phyloP scores from a whole-genome alignment of 371 early-diverging fungal genomes.

The Furculomyces boomerangus region DNA sequence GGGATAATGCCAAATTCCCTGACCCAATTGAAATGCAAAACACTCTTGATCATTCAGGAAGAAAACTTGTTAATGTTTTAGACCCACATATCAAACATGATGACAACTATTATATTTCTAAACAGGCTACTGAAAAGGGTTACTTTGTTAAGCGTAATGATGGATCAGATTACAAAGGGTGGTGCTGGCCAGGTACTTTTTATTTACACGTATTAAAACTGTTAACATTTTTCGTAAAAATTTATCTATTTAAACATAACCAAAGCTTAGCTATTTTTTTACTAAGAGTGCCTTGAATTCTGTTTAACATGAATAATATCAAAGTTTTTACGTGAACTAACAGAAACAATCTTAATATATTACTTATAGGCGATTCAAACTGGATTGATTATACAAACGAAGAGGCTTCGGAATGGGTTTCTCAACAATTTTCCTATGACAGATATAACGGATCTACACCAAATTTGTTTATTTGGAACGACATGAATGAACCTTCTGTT shows the following conservation, averaged over 20 bases:
- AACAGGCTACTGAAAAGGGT: slow-evolving; percentile 51
- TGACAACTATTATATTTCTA: slow-evolving; percentile 46
- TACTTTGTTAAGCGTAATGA: slow-evolving; percentile 61
- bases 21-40: slow-evolving; percentile 74
- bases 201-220: too few relatives aligned
- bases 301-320: too few relatives aligned
- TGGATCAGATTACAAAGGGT: slow-evolving; percentile 46
- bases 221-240: too few relatives aligned
- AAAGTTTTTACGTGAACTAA: too few relatives aligned
- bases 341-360: too few relatives aligned
- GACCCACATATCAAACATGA: slow-evolving; percentile 95
- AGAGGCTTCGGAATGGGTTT: slow-evolving; percentile 62
- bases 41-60: slow-evolving; percentile 41
- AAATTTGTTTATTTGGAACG: slow-evolving; percentile 46
- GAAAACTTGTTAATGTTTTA: slow-evolving; percentile 76
- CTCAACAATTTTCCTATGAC: slow-evolving; percentile 28
- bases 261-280: too few relatives aligned
- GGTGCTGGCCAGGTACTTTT: slow-evolving; percentile 58
- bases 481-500: slow-evolving; percentile 48
- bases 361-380: too few relatives aligned
- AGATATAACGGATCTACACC: slow-evolving; percentile 24
- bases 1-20: slow-evolving; percentile 36
- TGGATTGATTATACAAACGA: slow-evolving; percentile 47
- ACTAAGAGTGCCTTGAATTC: too few relatives aligned
- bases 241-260: too few relatives aligned